Base-by-base conservation (phyloP, 305 asterid genomes). In the Salvia sclarea region DNA sequence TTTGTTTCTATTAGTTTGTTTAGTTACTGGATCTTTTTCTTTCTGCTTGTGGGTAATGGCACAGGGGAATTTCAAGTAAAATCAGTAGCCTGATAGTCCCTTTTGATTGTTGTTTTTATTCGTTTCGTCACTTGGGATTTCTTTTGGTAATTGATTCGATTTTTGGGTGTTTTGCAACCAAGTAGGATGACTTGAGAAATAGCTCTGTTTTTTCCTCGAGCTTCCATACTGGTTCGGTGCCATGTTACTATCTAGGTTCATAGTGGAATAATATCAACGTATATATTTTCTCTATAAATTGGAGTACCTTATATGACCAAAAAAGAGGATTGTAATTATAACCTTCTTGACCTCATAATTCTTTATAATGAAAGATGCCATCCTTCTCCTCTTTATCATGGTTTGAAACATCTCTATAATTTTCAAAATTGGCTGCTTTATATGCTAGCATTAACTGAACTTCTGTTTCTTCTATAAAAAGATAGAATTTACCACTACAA, bases 31-130 rank as follows among this genome's bases (percentile, higher is more conserved):
- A 20, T 54, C n/a, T 24, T 53, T 5, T 45, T 49, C 6, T 49
- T 18, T 18, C 30, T 8, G n/a, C n/a, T 47, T 16, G 55, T 43
- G 47, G 47, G 62, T 53, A 45, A 69, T 66, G 22, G 9, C 38
- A 56, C 24, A 37, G 44, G 53, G 44, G 43, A 56, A 44, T 57
- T 58, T 24, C 50, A 10, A 37, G 69, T 21, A 14, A 30, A 64
- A 69, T 69, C 58, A 38, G 9, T 30, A 3, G n/a, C 28, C 50
- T 6, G 53, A 50, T 49, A 17, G 35, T 9, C 76, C 50, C 16
- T 41, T 41, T 59, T 35, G n/a, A 10, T 56, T 24, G 13, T 52
- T 16, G 3, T 45, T 7, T 17, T 2, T 17, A 0, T 48, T 41
- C 45, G 14, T 40, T 60, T 31, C 16, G 40, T 52, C 28, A 6